Percentiles rank a stretch among this genome's conserved stretches.
These are phyloP conservation scores for Suillus subalutaceus DNA, from an alignment of 768 basidiomycete species.

Conservation along the genomic window DNA sequence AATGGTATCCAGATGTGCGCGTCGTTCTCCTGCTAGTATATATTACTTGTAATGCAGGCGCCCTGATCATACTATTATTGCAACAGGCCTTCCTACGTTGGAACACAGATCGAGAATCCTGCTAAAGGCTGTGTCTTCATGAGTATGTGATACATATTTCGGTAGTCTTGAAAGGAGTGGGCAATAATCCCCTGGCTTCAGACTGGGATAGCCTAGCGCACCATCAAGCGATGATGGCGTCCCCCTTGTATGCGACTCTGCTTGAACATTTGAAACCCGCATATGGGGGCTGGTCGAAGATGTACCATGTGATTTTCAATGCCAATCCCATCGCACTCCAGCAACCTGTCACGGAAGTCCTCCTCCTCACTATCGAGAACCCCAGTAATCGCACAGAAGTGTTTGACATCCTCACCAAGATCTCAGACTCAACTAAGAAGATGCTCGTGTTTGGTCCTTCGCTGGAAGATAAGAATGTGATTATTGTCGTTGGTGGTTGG, in stretches of 20 bases:
- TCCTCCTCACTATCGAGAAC: slow-evolving; percentile 22
- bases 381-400: slow-evolving; percentile 25
- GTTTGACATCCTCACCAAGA: slow-evolving; percentile 14
- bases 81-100: slow-evolving; percentile 23
- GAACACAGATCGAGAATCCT: slow-evolving; percentile 23
- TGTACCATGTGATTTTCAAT: slow-evolving; percentile 27
- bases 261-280: slow-evolving; percentile 10
- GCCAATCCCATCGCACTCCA: slow-evolving; percentile 19
- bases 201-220: slow-evolving; percentile 31
- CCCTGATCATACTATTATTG: background rate
- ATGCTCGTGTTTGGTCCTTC: slow-evolving; percentile 23
- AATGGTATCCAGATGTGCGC: slow-evolving; percentile 20
- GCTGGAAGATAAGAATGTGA: slow-evolving; percentile 26
- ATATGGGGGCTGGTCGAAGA: slow-evolving; percentile 14
- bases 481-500: slow-evolving; percentile 26
- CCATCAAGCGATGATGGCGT: slow-evolving; percentile 18
- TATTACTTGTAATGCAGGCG: background rate
- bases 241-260: slow-evolving; percentile 13
- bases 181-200: slow-evolving; percentile 5
- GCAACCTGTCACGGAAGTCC: slow-evolving; percentile 26
- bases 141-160: slow-evolving; percentile 15
- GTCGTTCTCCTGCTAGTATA: background rate
- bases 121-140: slow-evolving; percentile 20
- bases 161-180: no score
- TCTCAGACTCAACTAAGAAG: slow-evolving; percentile 18